Base-by-base conservation (phyloP, 176 grass and related monocot genomes). In the Aegilops longissima region DNA sequence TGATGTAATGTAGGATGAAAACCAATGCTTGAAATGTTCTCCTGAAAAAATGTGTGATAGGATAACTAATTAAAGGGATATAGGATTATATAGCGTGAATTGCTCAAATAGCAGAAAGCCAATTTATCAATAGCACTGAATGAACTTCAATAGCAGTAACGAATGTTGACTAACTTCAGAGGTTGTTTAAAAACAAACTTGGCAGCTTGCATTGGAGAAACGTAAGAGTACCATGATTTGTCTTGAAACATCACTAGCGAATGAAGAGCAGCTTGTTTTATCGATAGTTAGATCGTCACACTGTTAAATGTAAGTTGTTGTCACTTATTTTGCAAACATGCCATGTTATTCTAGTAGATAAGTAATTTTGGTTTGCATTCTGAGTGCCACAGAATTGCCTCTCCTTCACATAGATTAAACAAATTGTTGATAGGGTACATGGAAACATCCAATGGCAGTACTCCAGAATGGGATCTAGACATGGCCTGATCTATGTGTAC, bases 401-500 rank as follows among this genome's bases (percentile, higher is more conserved):
- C 71, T 74, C 23, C 71, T 29, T 74, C 40, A 74, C 71, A 74
- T 27, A 47, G 12, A 73, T 27, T 45, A 27, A 24, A 58, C 52
- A 58, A 58, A 58, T 18, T 58, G 52, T 6, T 58, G 52, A 58
- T 20, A 58, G 52, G 6, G 17, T 58, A 20, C 52, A 21, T 58
- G 18, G 18, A 58, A 58, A 58, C 54, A 58, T 3, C 54, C 18
- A 58, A 21, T 58, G 54, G 54, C 18, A 58, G 54, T 58, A 58
- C 54, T 20, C 18, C 54, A 58, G 54, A 58, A 58, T 58, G 54
- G 54, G 54, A 58, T 58, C 54, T 58, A 58, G 54, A 58, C 73
- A 76, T 11, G 40, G 73, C 73, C 45, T 76, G 27, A 76, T 76
- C 44, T 76, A 52, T 54, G 25, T 76, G 25, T 76, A 52, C 20